Evolutionary conservation across 805 yeast genomes (phyloP).

Genomic region (Saturnispora zaruensis): DNA sequence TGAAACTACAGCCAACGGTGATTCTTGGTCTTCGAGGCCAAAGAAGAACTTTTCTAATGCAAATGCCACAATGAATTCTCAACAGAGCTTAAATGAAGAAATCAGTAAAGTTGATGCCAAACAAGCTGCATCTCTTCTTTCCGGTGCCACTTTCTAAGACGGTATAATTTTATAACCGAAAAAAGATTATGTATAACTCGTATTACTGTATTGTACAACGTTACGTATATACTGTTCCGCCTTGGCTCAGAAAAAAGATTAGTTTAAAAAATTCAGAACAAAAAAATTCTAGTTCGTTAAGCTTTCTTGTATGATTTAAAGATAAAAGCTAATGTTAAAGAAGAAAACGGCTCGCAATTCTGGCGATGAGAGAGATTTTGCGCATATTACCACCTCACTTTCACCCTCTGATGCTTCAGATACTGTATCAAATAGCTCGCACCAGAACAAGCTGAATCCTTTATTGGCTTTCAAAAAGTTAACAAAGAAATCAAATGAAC

Average conservation of each 20-base stretch:
- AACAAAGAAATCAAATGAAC: conserved; percentile 8
- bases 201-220: not conserved
- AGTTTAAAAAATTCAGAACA: not conserved
- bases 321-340: not conserved
- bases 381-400: not conserved
- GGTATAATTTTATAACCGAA: not conserved
- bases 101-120: conserved; percentile 55
- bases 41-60: conserved; percentile 16
- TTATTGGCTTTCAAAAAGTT: conserved; percentile 12
- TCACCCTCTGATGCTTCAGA: not conserved
- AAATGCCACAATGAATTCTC: not conserved
- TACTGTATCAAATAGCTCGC: not conserved
- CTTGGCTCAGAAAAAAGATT: not conserved
- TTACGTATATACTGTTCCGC: not conserved
- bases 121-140: conserved; percentile 74
- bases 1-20: conserved; percentile 8
- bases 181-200: not conserved
- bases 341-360: not conserved
- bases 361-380: not conserved
- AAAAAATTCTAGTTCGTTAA: not conserved
- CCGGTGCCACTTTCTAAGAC: conserved; percentile 59
- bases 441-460: conserved; percentile 8
- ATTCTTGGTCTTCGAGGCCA: conserved; percentile 30
- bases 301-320: not conserved
- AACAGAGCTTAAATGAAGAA: conserved; percentile 10